Evolutionary conservation across 2,329 filamentous ascomycete genomes (phyloP).

Genomic region (Paraconiothyrium brasiliense): DNA sequence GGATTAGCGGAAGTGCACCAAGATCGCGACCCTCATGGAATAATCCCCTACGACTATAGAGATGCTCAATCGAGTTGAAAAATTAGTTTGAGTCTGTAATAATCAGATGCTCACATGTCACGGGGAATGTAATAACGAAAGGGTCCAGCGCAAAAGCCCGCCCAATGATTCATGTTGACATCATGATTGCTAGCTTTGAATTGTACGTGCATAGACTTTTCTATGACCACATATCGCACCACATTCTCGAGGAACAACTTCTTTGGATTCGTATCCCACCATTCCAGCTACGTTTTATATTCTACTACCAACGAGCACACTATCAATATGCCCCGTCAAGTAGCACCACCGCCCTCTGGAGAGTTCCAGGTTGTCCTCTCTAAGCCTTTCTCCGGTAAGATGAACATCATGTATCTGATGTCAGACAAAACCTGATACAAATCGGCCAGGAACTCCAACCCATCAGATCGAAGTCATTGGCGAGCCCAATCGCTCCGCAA

Average conservation of each 20-base stretch:
- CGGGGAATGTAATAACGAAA: background rate
- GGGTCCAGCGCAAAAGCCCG: background rate
- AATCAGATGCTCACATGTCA: background rate
- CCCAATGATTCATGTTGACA: constrained; percentile 8
- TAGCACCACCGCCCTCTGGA: constrained; percentile 81
- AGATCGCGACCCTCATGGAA: background rate
- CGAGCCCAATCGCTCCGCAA: constrained; percentile 52
- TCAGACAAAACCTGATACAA: constrained; percentile 25
- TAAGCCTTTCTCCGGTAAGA: constrained; percentile 38
- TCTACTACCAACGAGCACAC: background rate
- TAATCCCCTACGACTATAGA: background rate
- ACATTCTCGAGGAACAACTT: background rate
- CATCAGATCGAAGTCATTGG: constrained; percentile 52
- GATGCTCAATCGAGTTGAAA: background rate
- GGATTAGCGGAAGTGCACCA: background rate
- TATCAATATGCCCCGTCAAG: constrained; percentile 35
- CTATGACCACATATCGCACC: background rate
- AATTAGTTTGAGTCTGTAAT: background rate
- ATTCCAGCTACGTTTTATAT: background rate
- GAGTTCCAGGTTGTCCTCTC: constrained; percentile 73
- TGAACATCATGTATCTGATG: constrained; percentile 3
- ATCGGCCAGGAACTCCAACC: constrained; percentile 27
- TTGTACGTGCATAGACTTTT: background rate
- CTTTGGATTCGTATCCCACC: background rate
- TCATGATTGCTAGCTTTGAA: constrained; percentile 7